phyloP scores from a whole-genome alignment of 75 land plant species.

The Pseudotsuga menziesii region DNA sequence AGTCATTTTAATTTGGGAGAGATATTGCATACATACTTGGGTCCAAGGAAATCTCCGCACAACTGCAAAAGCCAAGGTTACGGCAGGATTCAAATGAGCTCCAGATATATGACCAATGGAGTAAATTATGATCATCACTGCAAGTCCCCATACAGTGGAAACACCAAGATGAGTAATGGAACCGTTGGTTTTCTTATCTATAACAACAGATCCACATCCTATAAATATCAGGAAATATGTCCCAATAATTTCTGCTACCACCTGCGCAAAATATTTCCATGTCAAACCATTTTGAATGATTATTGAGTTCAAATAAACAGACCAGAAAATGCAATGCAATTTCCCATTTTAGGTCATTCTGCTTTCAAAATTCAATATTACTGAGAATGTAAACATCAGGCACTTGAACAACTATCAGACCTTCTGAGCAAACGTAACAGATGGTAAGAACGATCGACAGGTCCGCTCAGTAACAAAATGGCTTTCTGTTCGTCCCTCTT shows the following conservation, averaged over 20 bases:
- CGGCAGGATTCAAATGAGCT: conserved; percentile 61
- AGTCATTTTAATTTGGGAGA: background rate
- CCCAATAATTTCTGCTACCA: conserved; percentile 43
- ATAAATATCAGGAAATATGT: conserved; percentile 42
- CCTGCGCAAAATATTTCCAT: conserved; percentile 8
- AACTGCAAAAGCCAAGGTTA: conserved; percentile 54
- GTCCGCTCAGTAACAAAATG: too few relatives aligned
- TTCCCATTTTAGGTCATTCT: too few relatives aligned
- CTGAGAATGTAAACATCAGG: too few relatives aligned
- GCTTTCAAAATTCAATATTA: too few relatives aligned
- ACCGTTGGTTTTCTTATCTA: conserved; percentile 10
- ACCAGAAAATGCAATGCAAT: too few relatives aligned
- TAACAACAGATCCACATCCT: conserved; percentile 29
- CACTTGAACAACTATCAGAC: too few relatives aligned
- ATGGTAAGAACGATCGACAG: too few relatives aligned
- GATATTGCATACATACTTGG: conserved; percentile 12
- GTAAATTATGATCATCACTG: conserved; percentile 30
- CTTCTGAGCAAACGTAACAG: too few relatives aligned
- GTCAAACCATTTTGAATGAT: too few relatives aligned
- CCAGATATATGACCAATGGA: conserved; percentile 58
- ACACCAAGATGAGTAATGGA: conserved; percentile 26
- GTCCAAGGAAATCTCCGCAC: conserved; percentile 27
- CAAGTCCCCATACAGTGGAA: conserved; percentile 35
- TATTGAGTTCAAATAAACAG: too few relatives aligned
- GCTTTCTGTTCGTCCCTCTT: too few relatives aligned